Conservation (phyloP, 2,329 filamentous ascomycete species). For the Penicillium olsonii region DNA sequence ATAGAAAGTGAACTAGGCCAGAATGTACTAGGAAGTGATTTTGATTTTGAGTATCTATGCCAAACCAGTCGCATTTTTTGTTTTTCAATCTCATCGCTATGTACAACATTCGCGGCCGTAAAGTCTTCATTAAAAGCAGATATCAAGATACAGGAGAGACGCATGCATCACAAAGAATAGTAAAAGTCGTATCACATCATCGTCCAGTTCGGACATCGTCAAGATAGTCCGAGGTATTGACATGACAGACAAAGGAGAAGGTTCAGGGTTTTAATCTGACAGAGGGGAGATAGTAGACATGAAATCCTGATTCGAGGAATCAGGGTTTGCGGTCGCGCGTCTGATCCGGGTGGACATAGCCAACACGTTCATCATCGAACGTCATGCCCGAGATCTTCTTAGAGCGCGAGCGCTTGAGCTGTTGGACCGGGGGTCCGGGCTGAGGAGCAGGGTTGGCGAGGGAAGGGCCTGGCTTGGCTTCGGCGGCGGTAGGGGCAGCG, state of each 20-base stretch:
- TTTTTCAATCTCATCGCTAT: slow-evolving; percentile 20
- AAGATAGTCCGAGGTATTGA: slow-evolving; percentile 19
- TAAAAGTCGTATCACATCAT: slow-evolving; percentile 20
- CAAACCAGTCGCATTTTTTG: slow-evolving; percentile 19
- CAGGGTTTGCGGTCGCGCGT: slow-evolving; percentile 29
- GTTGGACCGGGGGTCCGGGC: slow-evolving; percentile 28
- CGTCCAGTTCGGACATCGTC: slow-evolving; percentile 26
- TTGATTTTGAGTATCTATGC: slow-evolving; percentile 13
- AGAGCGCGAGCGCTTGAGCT: slow-evolving; percentile 32
- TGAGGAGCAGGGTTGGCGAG: slow-evolving; percentile 31
- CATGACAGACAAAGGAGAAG: slow-evolving; percentile 15
- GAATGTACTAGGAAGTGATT: not conserved
- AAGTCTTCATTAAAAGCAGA: slow-evolving; percentile 26
- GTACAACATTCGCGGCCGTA: slow-evolving; percentile 23
- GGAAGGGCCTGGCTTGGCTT: slow-evolving; percentile 36
- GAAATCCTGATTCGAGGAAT: not conserved
- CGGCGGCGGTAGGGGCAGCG: slow-evolving; percentile 33
- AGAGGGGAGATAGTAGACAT: slow-evolving; percentile 11
- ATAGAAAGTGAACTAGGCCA: too few relatives aligned
- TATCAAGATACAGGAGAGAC: slow-evolving; percentile 23
- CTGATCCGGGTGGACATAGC: slow-evolving; percentile 39
- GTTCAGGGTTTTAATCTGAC: slow-evolving; percentile 4
- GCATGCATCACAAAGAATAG: slow-evolving; percentile 22
- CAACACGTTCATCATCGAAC: slow-evolving; percentile 38
- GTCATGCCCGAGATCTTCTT: slow-evolving; percentile 34